Base-by-base conservation (phyloP, 1,284 basidiomycete species). In the Schizophyllum commune region DNA sequence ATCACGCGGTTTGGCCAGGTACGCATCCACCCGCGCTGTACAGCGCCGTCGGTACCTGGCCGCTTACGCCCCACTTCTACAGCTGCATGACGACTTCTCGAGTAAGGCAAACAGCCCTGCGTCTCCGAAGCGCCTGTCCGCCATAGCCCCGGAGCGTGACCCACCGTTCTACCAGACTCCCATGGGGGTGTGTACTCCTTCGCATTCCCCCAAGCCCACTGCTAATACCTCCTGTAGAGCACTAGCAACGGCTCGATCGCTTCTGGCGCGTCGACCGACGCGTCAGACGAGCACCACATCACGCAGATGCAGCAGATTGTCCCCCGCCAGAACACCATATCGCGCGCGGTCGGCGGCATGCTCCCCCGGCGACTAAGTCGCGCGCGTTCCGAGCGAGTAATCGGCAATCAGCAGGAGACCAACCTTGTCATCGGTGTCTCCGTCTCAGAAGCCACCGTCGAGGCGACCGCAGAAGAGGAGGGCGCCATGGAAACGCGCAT, bases 251-350 rank as follows among this genome's bases (percentile, higher is more conserved):
- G 13, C 39, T 85, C 84, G 5, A 74, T 85, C 62, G 78, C 77
- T 17, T 83, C 81, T 51, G 73, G 71, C 9, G 72, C 69, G 4
- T 74, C 75, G 19, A 73, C 71, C 13, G 69, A 75, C 63, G 74
- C 71, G 20, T 68, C 75, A 59, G 82, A 84, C 62, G 73, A 76
- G 60, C 74, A 77, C 62, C 79, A 81, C 62, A 79, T 84, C 60
- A 85, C 83, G 3, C 82, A 82, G 65, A 77, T 88, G 67, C 77
- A 80, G 60, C 79, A 78, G 63, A 84, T 86, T 68, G 76, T 75
- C 1, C 79, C 78, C 5, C 77, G 77, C 55, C 77, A 75, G 65
- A 21, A 20, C 20, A 78, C 75, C 59, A 72, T 86, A 58, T 79
- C 82, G 4, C 77, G 77, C 64, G 78, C 80, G 15, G 69, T 84